These are phyloP conservation scores for Bolboschoenus planiculmis DNA, from an alignment of 176 grass and related monocot species.

Conservation along the genomic window DNA sequence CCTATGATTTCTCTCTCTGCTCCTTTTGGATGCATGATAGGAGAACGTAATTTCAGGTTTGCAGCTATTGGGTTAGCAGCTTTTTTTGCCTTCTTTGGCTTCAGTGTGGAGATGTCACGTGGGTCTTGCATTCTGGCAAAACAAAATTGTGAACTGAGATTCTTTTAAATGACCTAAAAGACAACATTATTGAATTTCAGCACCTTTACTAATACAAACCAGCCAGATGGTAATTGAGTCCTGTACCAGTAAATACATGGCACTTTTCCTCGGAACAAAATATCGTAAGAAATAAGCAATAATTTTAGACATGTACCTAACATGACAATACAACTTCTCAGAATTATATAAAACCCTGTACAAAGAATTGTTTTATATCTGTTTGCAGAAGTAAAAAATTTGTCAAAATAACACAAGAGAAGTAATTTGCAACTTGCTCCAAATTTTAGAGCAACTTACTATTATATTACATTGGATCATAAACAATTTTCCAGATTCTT, in stretches of 20 bases:
- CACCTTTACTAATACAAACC: not conserved
- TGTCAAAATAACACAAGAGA: not conserved
- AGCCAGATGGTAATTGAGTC: not conserved
- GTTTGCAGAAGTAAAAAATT: not conserved
- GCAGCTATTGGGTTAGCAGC: conserved; percentile 15
- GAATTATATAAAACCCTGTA: not conserved
- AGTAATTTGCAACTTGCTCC: not conserved
- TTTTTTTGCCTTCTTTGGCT: conserved; percentile 50
- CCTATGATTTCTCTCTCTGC: conserved; percentile 23
- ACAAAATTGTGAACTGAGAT: not conserved
- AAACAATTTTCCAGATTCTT: not conserved
- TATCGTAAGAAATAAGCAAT: not conserved
- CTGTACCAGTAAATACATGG: not conserved
- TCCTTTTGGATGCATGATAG: conserved; percentile 36
- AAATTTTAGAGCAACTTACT: not conserved
- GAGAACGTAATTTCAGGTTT: not conserved
- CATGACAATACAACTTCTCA: not conserved
- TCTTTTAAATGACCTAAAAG: not conserved
- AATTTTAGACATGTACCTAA: not conserved
- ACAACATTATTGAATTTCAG: not conserved
- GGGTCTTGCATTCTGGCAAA: conserved; percentile 46
- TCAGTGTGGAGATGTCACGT: conserved; percentile 27
- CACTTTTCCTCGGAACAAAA: not conserved
- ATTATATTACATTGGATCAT: not conserved
- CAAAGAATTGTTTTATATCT: not conserved